These are phyloP conservation scores for Boletus barrowsii DNA, from an alignment of 768 basidiomycete species.

Conservation along the genomic window DNA sequence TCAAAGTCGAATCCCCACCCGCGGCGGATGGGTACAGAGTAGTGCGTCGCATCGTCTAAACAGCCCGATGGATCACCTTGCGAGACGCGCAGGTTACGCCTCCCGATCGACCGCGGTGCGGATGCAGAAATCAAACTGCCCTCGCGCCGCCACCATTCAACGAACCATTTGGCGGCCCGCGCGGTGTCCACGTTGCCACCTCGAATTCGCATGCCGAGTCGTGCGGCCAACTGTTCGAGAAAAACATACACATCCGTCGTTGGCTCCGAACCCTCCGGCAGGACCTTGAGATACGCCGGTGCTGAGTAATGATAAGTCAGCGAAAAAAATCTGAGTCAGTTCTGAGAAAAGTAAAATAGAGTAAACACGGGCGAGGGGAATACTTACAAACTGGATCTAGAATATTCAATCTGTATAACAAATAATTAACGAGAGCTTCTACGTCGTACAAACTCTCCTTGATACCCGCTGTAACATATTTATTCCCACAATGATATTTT, in stretches of 20 bases:
- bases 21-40: conserved; percentile 32
- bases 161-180: conserved; percentile 77
- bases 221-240: conserved; percentile 61
- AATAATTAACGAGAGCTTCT: conserved; percentile 81
- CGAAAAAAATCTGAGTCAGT: background rate
- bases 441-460: conserved; percentile 89
- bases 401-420: conserved; percentile 80
- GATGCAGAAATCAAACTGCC: conserved; percentile 58
- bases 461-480: conserved; percentile 68
- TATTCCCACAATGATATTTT: background rate
- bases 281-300: conserved; percentile 66
- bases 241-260: conserved; percentile 63
- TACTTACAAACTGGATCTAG: conserved; percentile 68
- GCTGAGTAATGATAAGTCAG: conserved; percentile 36
- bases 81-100: background rate
- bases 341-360: conserved; percentile 4
- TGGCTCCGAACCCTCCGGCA: conserved; percentile 53
- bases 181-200: conserved; percentile 70
- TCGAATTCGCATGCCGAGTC: conserved; percentile 79
- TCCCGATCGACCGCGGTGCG: conserved; percentile 27
- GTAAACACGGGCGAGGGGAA: background rate
- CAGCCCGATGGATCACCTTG: background rate
- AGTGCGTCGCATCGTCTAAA: background rate
- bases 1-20: conserved; percentile 89
- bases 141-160: conserved; percentile 84